Evolutionary conservation across 768 basidiomycete species (phyloP).

Genomic region (Tephrocybe sp.): DNA sequence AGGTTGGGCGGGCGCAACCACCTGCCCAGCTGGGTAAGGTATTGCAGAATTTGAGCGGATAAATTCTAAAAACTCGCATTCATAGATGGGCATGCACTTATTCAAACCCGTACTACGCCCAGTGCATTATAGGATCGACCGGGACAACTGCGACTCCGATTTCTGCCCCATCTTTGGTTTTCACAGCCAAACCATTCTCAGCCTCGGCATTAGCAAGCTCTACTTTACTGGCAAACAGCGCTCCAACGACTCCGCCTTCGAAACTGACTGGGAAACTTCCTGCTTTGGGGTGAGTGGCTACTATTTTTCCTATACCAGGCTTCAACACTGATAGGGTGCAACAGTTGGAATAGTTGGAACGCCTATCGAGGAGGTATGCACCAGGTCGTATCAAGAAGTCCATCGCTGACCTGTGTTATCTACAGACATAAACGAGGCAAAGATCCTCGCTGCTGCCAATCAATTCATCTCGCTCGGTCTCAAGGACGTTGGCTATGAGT

Average conservation of each 20-base stretch:
- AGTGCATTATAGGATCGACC: slow-evolving; percentile 28
- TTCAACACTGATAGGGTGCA: background rate
- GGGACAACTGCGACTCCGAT: background rate
- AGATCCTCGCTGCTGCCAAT: slow-evolving; percentile 46
- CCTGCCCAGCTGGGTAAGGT: slow-evolving; percentile 29
- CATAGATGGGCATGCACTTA: slow-evolving; percentile 33
- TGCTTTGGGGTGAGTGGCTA: slow-evolving; percentile 40
- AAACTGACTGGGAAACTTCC: slow-evolving; percentile 41
- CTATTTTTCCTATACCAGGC: background rate
- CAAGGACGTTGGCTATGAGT: slow-evolving; percentile 48
- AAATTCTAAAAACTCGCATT: background rate
- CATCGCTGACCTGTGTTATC: too few species aligned
- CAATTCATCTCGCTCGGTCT: slow-evolving; percentile 46
- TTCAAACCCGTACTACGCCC: slow-evolving; percentile 36
- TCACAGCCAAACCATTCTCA: too few species aligned
- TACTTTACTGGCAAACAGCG: slow-evolving; percentile 30
- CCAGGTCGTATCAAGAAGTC: background rate
- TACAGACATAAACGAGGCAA: slow-evolving; percentile 43
- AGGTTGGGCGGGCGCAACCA: slow-evolving; percentile 33
- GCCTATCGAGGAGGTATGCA: slow-evolving; percentile 42
- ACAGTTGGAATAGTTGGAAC: slow-evolving; percentile 57
- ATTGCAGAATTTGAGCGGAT: background rate
- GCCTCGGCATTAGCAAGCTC: slow-evolving; percentile 13
- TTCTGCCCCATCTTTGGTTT: too few species aligned
- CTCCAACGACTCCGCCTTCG: slow-evolving; percentile 42